phyloP scores from a whole-genome alignment of 768 basidiomycete species.

The Phaeotremella fagi region DNA sequence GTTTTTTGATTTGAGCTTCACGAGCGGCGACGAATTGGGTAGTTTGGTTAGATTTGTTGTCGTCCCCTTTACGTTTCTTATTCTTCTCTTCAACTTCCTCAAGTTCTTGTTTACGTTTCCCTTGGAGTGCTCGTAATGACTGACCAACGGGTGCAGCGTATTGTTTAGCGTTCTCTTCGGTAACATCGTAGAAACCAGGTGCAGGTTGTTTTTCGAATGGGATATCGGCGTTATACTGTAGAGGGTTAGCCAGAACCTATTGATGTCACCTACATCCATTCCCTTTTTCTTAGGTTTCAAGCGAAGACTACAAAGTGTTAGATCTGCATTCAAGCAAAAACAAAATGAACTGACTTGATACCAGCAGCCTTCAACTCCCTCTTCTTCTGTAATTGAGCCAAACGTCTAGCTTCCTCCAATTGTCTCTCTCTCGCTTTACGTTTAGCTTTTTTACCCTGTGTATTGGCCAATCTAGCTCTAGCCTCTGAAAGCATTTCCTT shows the following conservation, averaged over 20 bases:
- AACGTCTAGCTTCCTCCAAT: conserved; percentile 86
- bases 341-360: conserved; percentile 67
- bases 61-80: conserved; percentile 80
- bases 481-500: conserved; percentile 99
- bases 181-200: conserved; percentile 92
- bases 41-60: conserved; percentile 55
- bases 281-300: conserved; percentile 92
- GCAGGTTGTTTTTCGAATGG: conserved; percentile 97
- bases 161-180: conserved; percentile 82
- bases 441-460: conserved; percentile 99
- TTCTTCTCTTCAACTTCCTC: conserved; percentile 82
- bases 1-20: conserved; percentile 94
- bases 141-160: conserved; percentile 84
- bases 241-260: not conserved
- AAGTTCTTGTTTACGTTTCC: conserved; percentile 88
- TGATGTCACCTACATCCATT: conserved; percentile 71
- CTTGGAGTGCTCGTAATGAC: conserved; percentile 82
- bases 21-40: conserved; percentile 95
- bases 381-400: conserved; percentile 96
- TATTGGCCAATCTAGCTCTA: conserved; percentile 93
- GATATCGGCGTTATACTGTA: conserved; percentile 92
- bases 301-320: conserved; percentile 61
- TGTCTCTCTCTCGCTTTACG: conserved; percentile 96
- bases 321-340: not conserved
- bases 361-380: conserved; percentile 96